Base-by-base conservation (phyloP, 1,139 yeast species). In the Meyerozyma smithsonii region DNA sequence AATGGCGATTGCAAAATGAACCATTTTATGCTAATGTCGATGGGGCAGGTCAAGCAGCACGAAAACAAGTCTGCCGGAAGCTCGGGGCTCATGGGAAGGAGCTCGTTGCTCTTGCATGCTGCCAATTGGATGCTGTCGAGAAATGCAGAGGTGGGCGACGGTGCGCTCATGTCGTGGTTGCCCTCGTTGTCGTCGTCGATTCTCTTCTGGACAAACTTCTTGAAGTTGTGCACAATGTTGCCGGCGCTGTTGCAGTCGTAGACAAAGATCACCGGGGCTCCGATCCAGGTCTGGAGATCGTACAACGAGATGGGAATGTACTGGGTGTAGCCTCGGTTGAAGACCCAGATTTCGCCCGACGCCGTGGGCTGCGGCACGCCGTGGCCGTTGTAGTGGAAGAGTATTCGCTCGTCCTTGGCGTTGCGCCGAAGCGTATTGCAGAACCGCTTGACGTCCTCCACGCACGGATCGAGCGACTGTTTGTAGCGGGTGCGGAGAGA, bases 301-400 rank as follows among this genome's bases (percentile, higher is more conserved):
- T 87, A 89, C 17, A 92, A 65, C 5, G 96, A 86, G 2, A 92
- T 94, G 1, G 99, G 99, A 45, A 92, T 92, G 58, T 92, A 92
- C 62, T 92, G 98, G 1, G 98, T 92, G 59, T 90, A 94, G 1
- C 96, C 96, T 50, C 97, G 70, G 60, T 92, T 92, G 64, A 92
- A 92, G 12, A 94, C 97, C 99, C 99, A 92, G 17, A 92, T 88
- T 56, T 92, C 99, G n/a, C 99, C 99, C 40, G 90, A 81, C 21
- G 89, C 80, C 0, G 98, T 94, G 0, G 99, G 98, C 49, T 89
- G 89, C 0, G 99, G 99, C 2, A 92, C 99, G 14, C 99, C 99
- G 56, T 92, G 99, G 4, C 99, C 99, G 54, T 92, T 92, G 59
- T 94, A 92, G 58, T 94, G 98, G 60, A 92, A 92, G 39, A 92